Percentiles rank a stretch among this genome's conserved stretches.
Conservation (phyloP, 805 yeast genomes). For the Pichia sporocuriosa region DNA sequence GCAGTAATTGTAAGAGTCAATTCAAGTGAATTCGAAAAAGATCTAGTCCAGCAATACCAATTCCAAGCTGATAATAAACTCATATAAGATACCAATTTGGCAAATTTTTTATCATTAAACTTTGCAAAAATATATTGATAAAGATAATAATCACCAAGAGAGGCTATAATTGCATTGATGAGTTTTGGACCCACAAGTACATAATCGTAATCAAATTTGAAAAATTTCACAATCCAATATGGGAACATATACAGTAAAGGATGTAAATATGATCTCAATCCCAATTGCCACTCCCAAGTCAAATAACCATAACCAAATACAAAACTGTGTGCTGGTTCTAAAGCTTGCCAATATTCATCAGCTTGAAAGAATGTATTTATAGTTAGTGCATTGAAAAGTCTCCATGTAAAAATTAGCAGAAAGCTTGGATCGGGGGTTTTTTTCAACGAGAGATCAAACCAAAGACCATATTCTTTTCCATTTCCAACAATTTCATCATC, state of each 20-base stretch:
- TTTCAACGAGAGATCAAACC: not conserved
- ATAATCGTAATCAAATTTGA: slow-evolving; percentile 33
- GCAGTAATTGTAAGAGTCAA: slow-evolving; percentile 62
- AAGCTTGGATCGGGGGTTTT: not conserved
- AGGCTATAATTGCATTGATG: slow-evolving; percentile 61
- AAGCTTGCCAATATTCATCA: slow-evolving; percentile 88
- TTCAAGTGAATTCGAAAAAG: slow-evolving; percentile 83
- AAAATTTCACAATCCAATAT: slow-evolving; percentile 29
- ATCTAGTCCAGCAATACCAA: slow-evolving; percentile 72
- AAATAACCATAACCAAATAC: slow-evolving; percentile 75
- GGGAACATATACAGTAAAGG: slow-evolving; percentile 62
- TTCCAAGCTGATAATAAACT: slow-evolving; percentile 69
- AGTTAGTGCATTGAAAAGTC: slow-evolving; percentile 58
- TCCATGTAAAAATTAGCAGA: slow-evolving; percentile 29
- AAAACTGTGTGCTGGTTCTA: slow-evolving; percentile 81
- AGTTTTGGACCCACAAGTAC: slow-evolving; percentile 56
- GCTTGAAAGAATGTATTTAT: slow-evolving; percentile 84
- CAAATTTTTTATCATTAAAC: slow-evolving; percentile 28
- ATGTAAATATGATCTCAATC: slow-evolving; percentile 70
- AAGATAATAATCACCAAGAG: slow-evolving; percentile 60
- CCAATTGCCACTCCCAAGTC: slow-evolving; percentile 92
- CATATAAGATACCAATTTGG: slow-evolving; percentile 39
- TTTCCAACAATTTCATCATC: too few relatives aligned
- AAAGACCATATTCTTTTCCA: too few relatives aligned
- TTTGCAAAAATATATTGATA: slow-evolving; percentile 35